A percentile compares a stretch with the other conserved stretches of the same genome.
Evolutionary conservation across 495 filamentous ascomycete species (phyloP).

Genomic region (Trypethelium eluteriae): DNA sequence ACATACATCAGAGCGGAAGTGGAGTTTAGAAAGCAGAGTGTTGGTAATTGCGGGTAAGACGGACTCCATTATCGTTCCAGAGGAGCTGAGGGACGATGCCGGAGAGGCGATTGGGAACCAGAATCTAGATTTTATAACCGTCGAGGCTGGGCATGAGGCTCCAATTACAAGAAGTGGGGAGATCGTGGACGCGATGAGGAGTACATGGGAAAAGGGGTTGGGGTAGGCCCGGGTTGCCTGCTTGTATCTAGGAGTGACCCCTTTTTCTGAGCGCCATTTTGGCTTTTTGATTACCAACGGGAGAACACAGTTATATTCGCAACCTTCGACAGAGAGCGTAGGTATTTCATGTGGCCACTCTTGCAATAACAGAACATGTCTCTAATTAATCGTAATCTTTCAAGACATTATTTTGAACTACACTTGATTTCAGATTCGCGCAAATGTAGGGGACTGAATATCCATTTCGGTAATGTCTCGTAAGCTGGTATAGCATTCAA

Average conservation of each 20-base stretch:
- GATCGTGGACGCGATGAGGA: slow-evolving; percentile 42
- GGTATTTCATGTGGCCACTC: background rate
- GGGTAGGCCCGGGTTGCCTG: background rate
- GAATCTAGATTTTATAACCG: slow-evolving; percentile 42
- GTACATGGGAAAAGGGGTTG: slow-evolving; percentile 27
- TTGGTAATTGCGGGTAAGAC: slow-evolving; percentile 47
- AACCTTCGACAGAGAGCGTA: background rate
- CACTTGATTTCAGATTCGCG: no score
- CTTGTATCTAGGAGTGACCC: background rate
- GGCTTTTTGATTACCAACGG: background rate
- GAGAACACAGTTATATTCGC: background rate
- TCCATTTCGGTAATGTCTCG: no score
- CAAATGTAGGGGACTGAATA: no score
- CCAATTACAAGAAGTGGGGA: slow-evolving; percentile 48
- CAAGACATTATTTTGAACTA: no score
- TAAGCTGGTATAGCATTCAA: background rate
- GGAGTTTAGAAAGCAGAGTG: slow-evolving; percentile 39
- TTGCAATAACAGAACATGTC: no score
- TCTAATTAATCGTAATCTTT: no score
- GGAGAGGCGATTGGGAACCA: slow-evolving; percentile 40
- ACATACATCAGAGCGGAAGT: slow-evolving; percentile 30
- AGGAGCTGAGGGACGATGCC: slow-evolving; percentile 52
- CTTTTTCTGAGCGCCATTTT: background rate
- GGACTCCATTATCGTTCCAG: slow-evolving; percentile 48
- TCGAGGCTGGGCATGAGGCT: slow-evolving; percentile 52